A percentile compares a stretch with the other conserved stretches of the same genome.
Conservation (phyloP, 805 yeast species). For the Debaryomyces hansenii region DNA sequence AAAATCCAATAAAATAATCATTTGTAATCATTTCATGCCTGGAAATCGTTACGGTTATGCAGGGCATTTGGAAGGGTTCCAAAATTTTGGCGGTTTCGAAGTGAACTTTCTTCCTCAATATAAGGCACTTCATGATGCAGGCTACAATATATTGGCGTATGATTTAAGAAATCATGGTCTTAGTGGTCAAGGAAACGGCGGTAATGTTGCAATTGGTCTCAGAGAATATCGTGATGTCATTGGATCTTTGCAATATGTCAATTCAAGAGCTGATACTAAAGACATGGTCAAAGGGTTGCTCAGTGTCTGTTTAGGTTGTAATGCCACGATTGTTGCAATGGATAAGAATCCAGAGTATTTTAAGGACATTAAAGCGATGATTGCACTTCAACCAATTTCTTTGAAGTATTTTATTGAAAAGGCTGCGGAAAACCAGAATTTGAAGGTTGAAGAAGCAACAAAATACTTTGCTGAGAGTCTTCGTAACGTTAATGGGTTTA, state of each 20-base stretch:
- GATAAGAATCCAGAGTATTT: slow-evolving; percentile 4
- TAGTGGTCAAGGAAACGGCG: slow-evolving; percentile 5
- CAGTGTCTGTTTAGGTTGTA: slow-evolving; percentile 5
- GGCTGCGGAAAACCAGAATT: background rate
- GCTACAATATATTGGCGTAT: slow-evolving; percentile 5
- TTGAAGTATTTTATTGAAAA: background rate
- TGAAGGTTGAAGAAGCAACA: background rate
- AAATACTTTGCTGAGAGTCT: slow-evolving; percentile 1
- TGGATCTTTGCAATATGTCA: slow-evolving; percentile 5
- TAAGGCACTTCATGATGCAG: slow-evolving; percentile 5
- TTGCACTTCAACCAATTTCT: slow-evolving; percentile 6
- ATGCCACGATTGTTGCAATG: slow-evolving; percentile 6
- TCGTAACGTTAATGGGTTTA: background rate
- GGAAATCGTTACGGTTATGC: slow-evolving; percentile 7
- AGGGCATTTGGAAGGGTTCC: slow-evolving; percentile 1
- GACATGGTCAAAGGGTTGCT: slow-evolving; percentile 3
- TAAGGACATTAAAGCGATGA: slow-evolving; percentile 1
- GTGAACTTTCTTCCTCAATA: slow-evolving; percentile 4
- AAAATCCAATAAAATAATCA: background rate
- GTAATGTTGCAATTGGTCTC: background rate
- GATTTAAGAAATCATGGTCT: slow-evolving; percentile 7
- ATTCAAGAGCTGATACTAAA: slow-evolving; percentile 5
- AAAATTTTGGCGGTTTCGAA: slow-evolving; percentile 5
- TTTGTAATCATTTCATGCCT: slow-evolving; percentile 7
- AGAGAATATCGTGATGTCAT: slow-evolving; percentile 7